phyloP scores from a whole-genome alignment of 805 yeast genomes.

The Wickerhamiella spandovensis region DNA sequence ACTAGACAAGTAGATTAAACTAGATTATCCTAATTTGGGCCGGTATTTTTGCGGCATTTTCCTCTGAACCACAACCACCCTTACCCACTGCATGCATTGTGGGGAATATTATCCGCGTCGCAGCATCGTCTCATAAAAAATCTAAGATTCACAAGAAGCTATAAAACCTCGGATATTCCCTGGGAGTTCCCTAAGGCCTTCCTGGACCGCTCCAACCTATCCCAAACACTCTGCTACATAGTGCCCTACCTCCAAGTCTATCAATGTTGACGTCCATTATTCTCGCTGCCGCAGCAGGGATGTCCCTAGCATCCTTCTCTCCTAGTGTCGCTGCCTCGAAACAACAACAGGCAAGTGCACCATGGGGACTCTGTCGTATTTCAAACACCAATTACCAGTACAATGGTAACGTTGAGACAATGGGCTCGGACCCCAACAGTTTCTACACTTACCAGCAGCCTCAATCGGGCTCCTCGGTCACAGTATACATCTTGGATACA shows the following conservation, averaged over 20 bases:
- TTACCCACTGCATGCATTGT: not conserved
- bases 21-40: not conserved
- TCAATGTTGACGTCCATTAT: not conserved
- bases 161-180: not conserved
- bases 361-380: slow-evolving; percentile 89
- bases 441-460: slow-evolving; percentile 1
- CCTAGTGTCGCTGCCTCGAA: not conserved
- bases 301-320: not conserved
- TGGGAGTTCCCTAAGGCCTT: not conserved
- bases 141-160: not conserved
- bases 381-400: slow-evolving; percentile 60
- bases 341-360: slow-evolving; percentile 59
- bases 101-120: not conserved
- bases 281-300: not conserved
- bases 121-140: not conserved
- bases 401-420: slow-evolving; percentile 55
- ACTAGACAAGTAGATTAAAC: not conserved
- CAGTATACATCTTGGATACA: slow-evolving; percentile 75
- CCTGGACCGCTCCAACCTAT: not conserved
- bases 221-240: not conserved
- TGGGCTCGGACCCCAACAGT: slow-evolving; percentile 30
- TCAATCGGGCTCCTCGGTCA: not conserved
- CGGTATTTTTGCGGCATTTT: not conserved
- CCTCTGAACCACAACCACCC: not conserved
- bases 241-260: not conserved